Conservation (phyloP, 805 yeast species). For the Yamadazyma scolyti region DNA sequence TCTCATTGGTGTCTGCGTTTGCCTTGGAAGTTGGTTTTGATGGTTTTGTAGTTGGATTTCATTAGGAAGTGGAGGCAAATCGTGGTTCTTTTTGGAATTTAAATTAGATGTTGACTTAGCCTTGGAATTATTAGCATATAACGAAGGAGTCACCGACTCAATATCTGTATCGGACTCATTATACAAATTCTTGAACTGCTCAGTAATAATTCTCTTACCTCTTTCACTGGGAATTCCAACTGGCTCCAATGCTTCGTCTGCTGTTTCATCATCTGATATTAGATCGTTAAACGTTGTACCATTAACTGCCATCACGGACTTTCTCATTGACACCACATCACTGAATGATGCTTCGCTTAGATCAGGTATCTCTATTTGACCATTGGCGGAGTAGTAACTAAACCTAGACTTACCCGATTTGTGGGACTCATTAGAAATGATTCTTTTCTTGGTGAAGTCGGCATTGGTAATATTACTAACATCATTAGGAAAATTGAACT, state of each 20-base stretch:
- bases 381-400: slow-evolving; percentile 18
- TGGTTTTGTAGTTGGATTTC: too few species aligned
- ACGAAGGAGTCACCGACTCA: slow-evolving; percentile 19
- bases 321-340: slow-evolving; percentile 10
- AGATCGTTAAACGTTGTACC: slow-evolving; percentile 27
- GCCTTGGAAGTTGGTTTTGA: slow-evolving; percentile 3
- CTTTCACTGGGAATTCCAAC: slow-evolving; percentile 32
- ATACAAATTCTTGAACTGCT: slow-evolving; percentile 20
- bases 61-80: slow-evolving; percentile 12
- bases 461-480: slow-evolving; percentile 30
- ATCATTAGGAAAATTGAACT: slow-evolving; percentile 37
- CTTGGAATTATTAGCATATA: slow-evolving; percentile 11
- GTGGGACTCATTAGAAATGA: slow-evolving; percentile 10
- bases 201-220: slow-evolving; percentile 23
- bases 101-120: slow-evolving; percentile 21
- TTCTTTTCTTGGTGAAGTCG: slow-evolving; percentile 12
- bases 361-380: slow-evolving; percentile 43
- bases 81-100: slow-evolving; percentile 7
- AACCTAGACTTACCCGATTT: slow-evolving; percentile 14
- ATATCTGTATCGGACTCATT: slow-evolving; percentile 26
- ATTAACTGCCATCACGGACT: slow-evolving; percentile 10
- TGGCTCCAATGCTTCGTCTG: slow-evolving; percentile 24
- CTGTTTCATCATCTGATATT: slow-evolving; percentile 17
- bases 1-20: slow-evolving; percentile 14
- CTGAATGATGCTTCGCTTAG: slow-evolving; percentile 20